These are phyloP conservation scores for Lentinula novae-zelandiae DNA, from an alignment of 1,284 basidiomycete genomes.

Conservation along the genomic window DNA sequence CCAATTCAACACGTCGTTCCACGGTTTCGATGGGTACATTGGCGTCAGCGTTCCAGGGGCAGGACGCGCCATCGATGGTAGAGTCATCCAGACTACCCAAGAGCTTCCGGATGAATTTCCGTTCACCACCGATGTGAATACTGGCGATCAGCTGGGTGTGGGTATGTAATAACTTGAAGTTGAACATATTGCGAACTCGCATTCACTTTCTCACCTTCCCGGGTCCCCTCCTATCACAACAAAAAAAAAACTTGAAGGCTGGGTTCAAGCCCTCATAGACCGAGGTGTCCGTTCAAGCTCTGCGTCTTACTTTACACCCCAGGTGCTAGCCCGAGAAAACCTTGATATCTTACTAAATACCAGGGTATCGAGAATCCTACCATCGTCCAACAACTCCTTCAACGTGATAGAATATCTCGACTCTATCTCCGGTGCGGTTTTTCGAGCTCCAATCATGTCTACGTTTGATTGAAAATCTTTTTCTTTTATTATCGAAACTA, in stretches of 20 bases:
- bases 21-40: conserved; percentile 28
- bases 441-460: too few relatives aligned
- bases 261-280: conserved; percentile 25
- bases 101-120: conserved; percentile 30
- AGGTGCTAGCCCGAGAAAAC: conserved; percentile 14
- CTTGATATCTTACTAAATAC: conserved; percentile 19
- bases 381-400: conserved; percentile 23
- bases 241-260: conserved; percentile 23
- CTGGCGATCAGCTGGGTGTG: conserved; percentile 33
- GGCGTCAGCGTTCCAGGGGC: conserved; percentile 31
- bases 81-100: conserved; percentile 29
- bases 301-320: conserved; percentile 6
- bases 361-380: conserved; percentile 12
- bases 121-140: conserved; percentile 36
- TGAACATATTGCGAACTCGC: too few relatives aligned
- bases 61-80: conserved; percentile 27
- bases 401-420: conserved; percentile 23
- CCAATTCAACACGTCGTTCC: conserved; percentile 26
- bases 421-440: conserved; percentile 20
- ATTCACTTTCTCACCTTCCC: too few relatives aligned
- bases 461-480: too few relatives aligned
- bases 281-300: conserved; percentile 7
- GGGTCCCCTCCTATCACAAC: not conserved
- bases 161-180: conserved; percentile 19
- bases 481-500: too few relatives aligned